These are phyloP conservation scores for Sextonia rubra DNA, from an alignment of 164 flowering plant species.

Conservation along the genomic window DNA sequence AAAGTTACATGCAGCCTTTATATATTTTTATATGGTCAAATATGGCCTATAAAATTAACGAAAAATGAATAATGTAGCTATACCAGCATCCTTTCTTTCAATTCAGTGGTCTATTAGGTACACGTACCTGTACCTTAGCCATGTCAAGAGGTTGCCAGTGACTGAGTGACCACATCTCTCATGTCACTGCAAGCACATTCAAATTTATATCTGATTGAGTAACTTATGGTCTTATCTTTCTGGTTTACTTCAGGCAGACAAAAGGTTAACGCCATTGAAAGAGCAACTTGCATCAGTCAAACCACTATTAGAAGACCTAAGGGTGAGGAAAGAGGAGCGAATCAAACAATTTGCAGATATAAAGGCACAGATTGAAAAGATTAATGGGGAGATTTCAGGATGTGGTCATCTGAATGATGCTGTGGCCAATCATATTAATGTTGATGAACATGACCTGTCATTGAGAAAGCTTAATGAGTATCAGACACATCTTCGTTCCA, in stretches of 20 bases:
- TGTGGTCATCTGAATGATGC: slow-evolving; percentile 24
- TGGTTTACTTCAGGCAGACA: slow-evolving; percentile 31
- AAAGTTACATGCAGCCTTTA: no score
- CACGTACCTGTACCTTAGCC: no score
- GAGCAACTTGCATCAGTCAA: slow-evolving; percentile 64
- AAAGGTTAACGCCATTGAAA: slow-evolving; percentile 52
- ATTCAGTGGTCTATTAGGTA: no score
- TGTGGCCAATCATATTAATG: slow-evolving; percentile 18
- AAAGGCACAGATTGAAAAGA: slow-evolving; percentile 62
- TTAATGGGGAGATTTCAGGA: slow-evolving; percentile 75
- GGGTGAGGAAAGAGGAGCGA: slow-evolving; percentile 62
- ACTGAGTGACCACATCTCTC: no score
- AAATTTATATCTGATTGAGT: neutral
- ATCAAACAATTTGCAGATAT: slow-evolving; percentile 63
- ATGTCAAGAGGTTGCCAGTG: no score
- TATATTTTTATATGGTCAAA: no score
- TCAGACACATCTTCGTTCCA: slow-evolving; percentile 50
- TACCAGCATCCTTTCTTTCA: no score
- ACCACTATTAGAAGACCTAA: slow-evolving; percentile 68
- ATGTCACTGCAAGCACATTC: neutral
- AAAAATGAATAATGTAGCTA: no score
- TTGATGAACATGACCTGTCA: slow-evolving; percentile 68
- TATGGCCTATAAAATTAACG: no score
- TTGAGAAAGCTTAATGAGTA: slow-evolving; percentile 65
- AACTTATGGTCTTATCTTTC: neutral